phyloP scores from a whole-genome alignment of 2,329 filamentous ascomycete genomes.

The Epichloe elymi region DNA sequence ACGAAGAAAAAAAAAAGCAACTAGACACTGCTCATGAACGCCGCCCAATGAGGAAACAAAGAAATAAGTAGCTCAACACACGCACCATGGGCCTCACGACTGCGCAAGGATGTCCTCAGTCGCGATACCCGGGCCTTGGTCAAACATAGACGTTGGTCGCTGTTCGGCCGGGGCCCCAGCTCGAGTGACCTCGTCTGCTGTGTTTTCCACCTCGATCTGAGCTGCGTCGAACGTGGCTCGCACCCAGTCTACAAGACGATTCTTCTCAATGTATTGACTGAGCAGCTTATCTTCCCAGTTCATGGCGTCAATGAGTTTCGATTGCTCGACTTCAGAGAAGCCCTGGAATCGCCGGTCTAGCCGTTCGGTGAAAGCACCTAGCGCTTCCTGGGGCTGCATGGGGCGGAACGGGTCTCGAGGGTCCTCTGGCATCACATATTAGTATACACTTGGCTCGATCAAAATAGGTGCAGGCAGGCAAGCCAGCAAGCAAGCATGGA shows the following conservation, averaged over 20 bases:
- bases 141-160: not conserved
- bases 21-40: not conserved
- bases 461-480: no score
- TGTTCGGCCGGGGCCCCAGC: slow-evolving; percentile 5
- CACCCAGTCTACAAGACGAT: slow-evolving; percentile 58
- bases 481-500: not conserved
- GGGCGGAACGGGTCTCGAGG: slow-evolving; percentile 30
- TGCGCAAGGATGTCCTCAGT: not conserved
- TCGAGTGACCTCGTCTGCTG: slow-evolving; percentile 19
- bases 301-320: slow-evolving; percentile 59
- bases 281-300: slow-evolving; percentile 57
- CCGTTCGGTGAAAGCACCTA: slow-evolving; percentile 48
- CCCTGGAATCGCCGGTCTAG: slow-evolving; percentile 47
- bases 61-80: not conserved
- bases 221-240: slow-evolving; percentile 25
- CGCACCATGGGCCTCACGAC: not conserved
- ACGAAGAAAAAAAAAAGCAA: not conserved
- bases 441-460: slow-evolving; percentile 11
- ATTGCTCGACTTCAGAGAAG: slow-evolving; percentile 49
- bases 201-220: slow-evolving; percentile 19
- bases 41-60: not conserved
- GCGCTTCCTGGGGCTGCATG: slow-evolving; percentile 36
- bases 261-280: slow-evolving; percentile 49
- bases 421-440: slow-evolving; percentile 23
- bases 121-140: not conserved